phyloP scores from a whole-genome alignment of 169 alveolate genomes.

The Theileria sp. region DNA sequence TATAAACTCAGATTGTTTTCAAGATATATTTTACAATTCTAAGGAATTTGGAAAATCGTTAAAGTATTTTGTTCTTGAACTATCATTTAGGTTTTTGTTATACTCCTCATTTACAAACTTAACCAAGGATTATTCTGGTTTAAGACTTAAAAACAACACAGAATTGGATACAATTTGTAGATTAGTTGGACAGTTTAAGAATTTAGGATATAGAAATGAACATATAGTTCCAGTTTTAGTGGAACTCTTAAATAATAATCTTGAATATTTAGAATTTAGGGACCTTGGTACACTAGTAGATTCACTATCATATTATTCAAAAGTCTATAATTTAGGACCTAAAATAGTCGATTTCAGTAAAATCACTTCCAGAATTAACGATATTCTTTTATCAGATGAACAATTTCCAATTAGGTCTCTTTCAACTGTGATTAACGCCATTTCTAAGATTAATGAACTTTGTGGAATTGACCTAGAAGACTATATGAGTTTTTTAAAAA shows the following conservation, averaged over 20 bases:
- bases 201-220: background rate
- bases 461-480: background rate
- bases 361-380: background rate
- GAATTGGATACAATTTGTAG: slow-evolving; percentile 15
- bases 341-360: background rate
- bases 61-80: background rate
- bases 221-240: background rate
- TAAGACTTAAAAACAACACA: background rate
- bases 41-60: background rate
- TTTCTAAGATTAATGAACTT: background rate
- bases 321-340: background rate
- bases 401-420: background rate
- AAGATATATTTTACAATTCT: background rate
- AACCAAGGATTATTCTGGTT: background rate
- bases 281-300: slow-evolving; percentile 9
- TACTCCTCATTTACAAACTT: background rate
- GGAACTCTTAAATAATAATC: background rate
- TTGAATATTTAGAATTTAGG: background rate
- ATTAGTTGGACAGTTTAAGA: slow-evolving; percentile 1
- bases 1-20: background rate
- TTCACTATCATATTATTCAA: background rate
- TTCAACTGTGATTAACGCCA: background rate
- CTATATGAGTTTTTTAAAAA: background rate
- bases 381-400: background rate
- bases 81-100: background rate